Base-by-base conservation (phyloP, 805 yeast species). In the Isabelozyma heimii region DNA sequence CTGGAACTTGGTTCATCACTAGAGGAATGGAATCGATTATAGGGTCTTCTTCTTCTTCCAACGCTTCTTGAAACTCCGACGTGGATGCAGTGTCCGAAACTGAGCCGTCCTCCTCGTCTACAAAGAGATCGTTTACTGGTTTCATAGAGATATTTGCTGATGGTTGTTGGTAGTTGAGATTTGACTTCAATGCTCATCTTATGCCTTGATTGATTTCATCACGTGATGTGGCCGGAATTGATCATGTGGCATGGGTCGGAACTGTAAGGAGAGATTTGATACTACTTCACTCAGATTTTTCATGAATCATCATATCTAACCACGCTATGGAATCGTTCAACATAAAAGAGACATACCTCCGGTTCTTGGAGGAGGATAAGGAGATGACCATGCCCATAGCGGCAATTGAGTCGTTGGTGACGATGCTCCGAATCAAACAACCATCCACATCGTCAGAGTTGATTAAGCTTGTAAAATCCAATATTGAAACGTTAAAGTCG, bases 361-460 rank as follows among this genome's bases (percentile, higher is more conserved):
- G 81, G 63, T 91, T 89, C 65, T 75, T 94, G 53, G 82, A 81
- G 56, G 97, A 91, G 45, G 97, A 94, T 69, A 78, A 89, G n/a
- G 98, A 94, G 49, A 89, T 94, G 84, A 91, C 99, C 5, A 94
- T 91, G 97, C 99, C 99, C 1, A 89, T 94, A 33, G 99, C 99
- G 40, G 99, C 99, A 35, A 94, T 94, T 61, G 98, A 94, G 72
- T 83, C 97, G 10, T 75, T 94, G 42, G 96, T 94, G 26, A 87
- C 94, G 8, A 79, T 94, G 69, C 70, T 92, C 27, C 79, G 85
- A 54, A 82, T 85, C 44, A 85, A 90, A 57, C 91, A 90, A 64
- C 97, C 99, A 7, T 79, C 90, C 8, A 94, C 99, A 0, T 90
- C 97, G 1, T 89, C 97, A 2, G 99, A 94, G 65, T 79, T 94